Conservation (phyloP, 2,329 filamentous ascomycete genomes). For the Thyridium curvatum region DNA sequence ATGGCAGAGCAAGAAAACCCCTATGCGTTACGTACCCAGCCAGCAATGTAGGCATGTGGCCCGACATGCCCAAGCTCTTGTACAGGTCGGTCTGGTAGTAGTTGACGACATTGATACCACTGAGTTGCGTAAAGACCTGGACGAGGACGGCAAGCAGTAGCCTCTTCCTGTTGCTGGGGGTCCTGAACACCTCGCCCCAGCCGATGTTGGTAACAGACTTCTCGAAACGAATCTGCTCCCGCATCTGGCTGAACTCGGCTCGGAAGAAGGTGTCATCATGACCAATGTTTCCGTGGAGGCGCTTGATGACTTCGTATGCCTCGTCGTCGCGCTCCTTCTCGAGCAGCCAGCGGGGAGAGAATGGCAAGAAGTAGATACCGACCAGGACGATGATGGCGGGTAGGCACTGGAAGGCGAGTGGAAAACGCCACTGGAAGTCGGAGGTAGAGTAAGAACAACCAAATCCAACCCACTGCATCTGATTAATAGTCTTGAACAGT, state of each 20-base stretch:
- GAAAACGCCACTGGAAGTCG: constrained; percentile 33
- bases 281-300: constrained; percentile 1
- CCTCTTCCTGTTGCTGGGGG: neutral
- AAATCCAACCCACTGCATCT: constrained; percentile 24
- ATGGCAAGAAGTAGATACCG: constrained; percentile 1
- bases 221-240: neutral
- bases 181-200: neutral
- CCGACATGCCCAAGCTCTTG: constrained; percentile 1
- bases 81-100: constrained; percentile 2
- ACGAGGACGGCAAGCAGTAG: constrained; percentile 1
- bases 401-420: constrained; percentile 32
- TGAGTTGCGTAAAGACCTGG: neutral
- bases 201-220: neutral
- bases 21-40: neutral
- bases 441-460: constrained; percentile 25
- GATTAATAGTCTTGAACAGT: neutral
- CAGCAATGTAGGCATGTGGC: constrained; percentile 1
- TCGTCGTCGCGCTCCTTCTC: constrained; percentile 2
- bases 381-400: constrained; percentile 26
- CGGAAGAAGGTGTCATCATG: neutral
- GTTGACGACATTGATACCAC: constrained; percentile 1
- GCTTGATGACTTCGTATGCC: neutral
- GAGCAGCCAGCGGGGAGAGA: constrained; percentile 1
- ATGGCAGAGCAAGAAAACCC: neutral
- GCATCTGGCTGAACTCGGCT: neutral